phyloP scores from a whole-genome alignment of 208 protist genomes.

The Spongospora subterranea region DNA sequence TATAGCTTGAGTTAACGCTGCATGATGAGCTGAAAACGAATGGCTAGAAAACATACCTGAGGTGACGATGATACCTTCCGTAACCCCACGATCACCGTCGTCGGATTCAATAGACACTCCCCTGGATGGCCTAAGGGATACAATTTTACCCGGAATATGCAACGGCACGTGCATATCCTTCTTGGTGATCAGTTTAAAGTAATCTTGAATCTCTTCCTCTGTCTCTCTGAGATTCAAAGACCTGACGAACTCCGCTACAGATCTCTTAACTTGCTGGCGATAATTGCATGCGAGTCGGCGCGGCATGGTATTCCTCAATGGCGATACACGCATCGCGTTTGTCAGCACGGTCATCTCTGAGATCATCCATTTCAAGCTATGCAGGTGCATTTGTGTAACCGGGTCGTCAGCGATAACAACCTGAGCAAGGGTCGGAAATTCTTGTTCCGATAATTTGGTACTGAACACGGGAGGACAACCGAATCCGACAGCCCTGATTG shows the following conservation, averaged over 20 bases:
- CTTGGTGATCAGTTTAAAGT: background rate
- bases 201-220: background rate
- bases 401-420: constrained; percentile 1
- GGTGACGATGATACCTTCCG: background rate
- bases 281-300: background rate
- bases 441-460: background rate
- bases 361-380: background rate
- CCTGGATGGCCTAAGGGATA: background rate
- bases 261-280: background rate
- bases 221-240: background rate
- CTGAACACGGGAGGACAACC: constrained; percentile 34
- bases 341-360: constrained; percentile 37
- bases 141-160: background rate
- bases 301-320: background rate
- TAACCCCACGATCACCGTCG: background rate
- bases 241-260: background rate
- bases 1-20: background rate
- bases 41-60: constrained; percentile 7
- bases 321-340: background rate
- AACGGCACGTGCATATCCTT: constrained; percentile 7
- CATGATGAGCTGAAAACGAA: background rate
- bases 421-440: background rate
- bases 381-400: background rate
- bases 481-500: constrained; percentile 22
- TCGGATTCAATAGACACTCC: background rate